These are phyloP conservation scores for Helotiales sp. DNA, from an alignment of 2,329 filamentous ascomycete genomes.

Conservation along the genomic window DNA sequence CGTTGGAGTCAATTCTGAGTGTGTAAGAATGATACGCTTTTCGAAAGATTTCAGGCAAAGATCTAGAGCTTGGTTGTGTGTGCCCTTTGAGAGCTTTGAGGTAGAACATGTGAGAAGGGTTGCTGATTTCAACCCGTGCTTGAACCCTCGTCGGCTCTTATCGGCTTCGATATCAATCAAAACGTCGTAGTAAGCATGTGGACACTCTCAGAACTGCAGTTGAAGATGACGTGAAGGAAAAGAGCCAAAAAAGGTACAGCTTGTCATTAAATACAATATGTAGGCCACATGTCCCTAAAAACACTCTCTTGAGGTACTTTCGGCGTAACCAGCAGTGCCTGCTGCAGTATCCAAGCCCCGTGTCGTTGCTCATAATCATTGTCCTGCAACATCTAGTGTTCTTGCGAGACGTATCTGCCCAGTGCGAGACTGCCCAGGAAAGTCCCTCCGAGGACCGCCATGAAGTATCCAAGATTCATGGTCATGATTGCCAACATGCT, in stretches of 20 bases:
- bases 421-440: constrained; percentile 79
- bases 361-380: constrained; percentile 11
- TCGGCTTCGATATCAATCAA: not conserved
- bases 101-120: not conserved
- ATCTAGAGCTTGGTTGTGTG: too few species aligned
- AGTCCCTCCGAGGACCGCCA: constrained; percentile 76
- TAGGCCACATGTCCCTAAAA: not conserved
- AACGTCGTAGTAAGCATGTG: not conserved
- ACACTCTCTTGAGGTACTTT: too few species aligned
- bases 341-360: constrained; percentile 19
- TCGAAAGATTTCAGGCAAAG: not conserved
- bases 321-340: constrained; percentile 16
- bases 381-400: constrained; percentile 24
- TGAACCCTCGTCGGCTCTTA: not conserved
- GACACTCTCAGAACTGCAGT: too few species aligned
- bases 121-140: not conserved
- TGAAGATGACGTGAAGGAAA: not conserved
- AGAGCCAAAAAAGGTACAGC: not conserved
- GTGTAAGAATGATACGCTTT: not conserved
- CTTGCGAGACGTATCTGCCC: constrained; percentile 38
- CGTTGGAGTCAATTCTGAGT: not conserved
- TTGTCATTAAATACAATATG: not conserved
- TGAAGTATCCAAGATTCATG: constrained; percentile 83
- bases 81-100: not conserved
- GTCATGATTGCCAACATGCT: constrained; percentile 96